phyloP scores from a whole-genome alignment of 306 rosid genomes.

The Acmispon strigosus region DNA sequence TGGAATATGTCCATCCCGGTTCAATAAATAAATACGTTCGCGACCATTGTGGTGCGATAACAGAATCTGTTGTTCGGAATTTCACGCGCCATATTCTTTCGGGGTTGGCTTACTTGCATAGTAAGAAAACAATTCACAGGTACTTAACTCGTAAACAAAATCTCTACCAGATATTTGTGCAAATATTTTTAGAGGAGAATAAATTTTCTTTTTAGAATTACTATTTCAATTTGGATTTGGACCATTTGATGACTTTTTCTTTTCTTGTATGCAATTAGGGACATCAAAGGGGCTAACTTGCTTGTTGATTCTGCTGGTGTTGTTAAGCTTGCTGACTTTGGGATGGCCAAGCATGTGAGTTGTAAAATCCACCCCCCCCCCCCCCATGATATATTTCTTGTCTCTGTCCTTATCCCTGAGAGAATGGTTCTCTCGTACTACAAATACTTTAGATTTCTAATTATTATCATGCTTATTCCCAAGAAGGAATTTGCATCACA shows the following conservation, averaged over 20 bases:
- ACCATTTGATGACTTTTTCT: background rate
- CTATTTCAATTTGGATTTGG: background rate
- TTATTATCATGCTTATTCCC: background rate
- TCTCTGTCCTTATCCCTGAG: background rate
- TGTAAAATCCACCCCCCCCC: background rate
- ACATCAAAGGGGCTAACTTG: constrained; percentile 95
- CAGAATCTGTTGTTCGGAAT: constrained; percentile 86
- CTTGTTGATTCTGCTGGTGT: constrained; percentile 92
- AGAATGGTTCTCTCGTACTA: background rate
- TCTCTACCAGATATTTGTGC: background rate
- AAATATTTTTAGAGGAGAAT: background rate
- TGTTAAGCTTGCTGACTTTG: constrained; percentile 97
- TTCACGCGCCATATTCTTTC: constrained; percentile 94
- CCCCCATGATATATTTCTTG: background rate
- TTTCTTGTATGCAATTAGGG: constrained; percentile 40
- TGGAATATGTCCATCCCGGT: constrained; percentile 95
- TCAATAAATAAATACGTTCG: constrained; percentile 87
- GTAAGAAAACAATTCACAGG: constrained; percentile 90
- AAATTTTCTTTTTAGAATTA: background rate
- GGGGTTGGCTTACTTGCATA: constrained; percentile 90
- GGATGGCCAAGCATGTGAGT: constrained; percentile 98
- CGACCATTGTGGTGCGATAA: constrained; percentile 91
- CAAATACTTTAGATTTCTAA: background rate
- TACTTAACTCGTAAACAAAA: constrained; percentile 19
- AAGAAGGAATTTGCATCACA: background rate